These are phyloP conservation scores for Cynanchum wilfordii DNA, from an alignment of 257 asterid species.

Conservation along the genomic window DNA sequence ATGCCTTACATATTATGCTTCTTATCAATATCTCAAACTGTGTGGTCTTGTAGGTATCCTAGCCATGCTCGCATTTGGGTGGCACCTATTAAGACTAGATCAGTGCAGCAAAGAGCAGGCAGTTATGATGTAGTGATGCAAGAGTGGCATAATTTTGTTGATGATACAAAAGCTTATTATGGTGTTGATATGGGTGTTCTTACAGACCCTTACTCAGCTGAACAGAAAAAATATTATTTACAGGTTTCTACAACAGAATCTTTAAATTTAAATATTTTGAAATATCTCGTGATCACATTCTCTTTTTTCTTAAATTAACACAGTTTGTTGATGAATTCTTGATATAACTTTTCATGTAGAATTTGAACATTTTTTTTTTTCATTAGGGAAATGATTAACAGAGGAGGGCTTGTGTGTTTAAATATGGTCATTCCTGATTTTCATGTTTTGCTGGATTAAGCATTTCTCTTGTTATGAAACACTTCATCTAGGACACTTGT, in stretches of 20 bases:
- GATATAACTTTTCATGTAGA: background rate
- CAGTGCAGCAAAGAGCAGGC: constrained; percentile 57
- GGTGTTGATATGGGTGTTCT: constrained; percentile 89
- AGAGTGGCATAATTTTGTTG: constrained; percentile 67
- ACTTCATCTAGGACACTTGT: background rate
- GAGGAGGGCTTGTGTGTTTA: background rate
- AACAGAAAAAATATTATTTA: constrained; percentile 75
- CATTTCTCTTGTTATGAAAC: background rate
- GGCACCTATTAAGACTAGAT: constrained; percentile 73
- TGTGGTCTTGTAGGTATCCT: constrained; percentile 68
- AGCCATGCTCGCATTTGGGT: constrained; percentile 98
- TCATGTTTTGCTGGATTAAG: background rate
- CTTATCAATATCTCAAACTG: constrained; percentile 4
- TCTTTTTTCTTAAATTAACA: background rate
- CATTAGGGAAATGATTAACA: background rate
- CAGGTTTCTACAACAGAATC: constrained; percentile 45
- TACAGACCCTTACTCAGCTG: constrained; percentile 62
- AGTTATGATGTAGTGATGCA: constrained; percentile 64
- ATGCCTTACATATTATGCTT: background rate
- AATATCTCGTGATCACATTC: background rate
- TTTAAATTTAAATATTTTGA: background rate
- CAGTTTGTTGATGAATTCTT: background rate
- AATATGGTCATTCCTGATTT: background rate
- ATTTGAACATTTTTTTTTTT: background rate
- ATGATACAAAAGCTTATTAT: constrained; percentile 56